These are phyloP conservation scores for Angomonas ambiguus DNA, from an alignment of 208 protist species.

Conservation along the genomic window DNA sequence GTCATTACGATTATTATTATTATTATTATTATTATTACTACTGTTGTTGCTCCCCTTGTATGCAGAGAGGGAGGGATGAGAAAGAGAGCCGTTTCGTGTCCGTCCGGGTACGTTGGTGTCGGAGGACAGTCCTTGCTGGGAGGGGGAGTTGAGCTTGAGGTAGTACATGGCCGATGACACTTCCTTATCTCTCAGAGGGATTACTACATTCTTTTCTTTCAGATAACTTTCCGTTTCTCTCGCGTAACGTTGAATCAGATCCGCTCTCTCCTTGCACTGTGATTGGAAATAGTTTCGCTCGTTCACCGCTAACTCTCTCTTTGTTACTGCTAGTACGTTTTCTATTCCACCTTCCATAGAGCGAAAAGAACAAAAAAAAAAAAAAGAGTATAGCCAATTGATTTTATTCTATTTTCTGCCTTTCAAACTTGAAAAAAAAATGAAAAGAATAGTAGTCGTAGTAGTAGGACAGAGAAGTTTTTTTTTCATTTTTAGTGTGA, in stretches of 20 bases:
- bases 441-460: not conserved
- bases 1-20: too few species aligned
- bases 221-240: not conserved
- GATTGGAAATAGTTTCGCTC: not conserved
- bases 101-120: too few species aligned
- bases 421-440: not conserved
- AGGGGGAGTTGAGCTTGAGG: not conserved
- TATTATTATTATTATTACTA: constrained; percentile 2
- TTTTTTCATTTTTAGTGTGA: not conserved
- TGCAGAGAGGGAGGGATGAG: too few species aligned
- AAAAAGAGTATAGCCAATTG: not conserved
- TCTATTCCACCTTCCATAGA: not conserved
- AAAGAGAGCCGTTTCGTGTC: too few species aligned
- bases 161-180: not conserved
- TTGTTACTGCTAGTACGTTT: not conserved
- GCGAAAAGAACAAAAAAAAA: constrained; percentile 5
- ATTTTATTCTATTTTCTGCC: not conserved
- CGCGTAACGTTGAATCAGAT: not conserved
- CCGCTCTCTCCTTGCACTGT: not conserved
- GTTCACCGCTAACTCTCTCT: not conserved
- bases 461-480: not conserved
- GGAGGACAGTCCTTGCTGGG: too few species aligned
- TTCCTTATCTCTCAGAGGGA: not conserved
- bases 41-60: too few species aligned
- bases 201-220: not conserved